A percentile compares a stretch with the other conserved stretches of the same genome.
phyloP scores from a whole-genome alignment of 441 rosid genomes.

The Aleurites moluccanus region DNA sequence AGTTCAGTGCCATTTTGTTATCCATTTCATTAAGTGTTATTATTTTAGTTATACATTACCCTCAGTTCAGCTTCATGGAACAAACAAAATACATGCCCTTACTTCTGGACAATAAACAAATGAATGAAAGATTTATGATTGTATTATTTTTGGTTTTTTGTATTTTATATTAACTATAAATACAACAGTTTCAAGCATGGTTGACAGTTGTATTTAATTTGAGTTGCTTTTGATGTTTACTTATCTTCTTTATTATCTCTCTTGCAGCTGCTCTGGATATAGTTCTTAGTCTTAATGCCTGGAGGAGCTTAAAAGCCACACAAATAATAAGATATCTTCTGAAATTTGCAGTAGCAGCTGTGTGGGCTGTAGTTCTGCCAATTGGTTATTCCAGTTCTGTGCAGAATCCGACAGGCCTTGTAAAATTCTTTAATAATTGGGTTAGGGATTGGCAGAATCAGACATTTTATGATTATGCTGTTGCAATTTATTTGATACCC shows the following conservation, averaged over 20 bases:
- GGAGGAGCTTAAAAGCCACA: slow-evolving; percentile 79
- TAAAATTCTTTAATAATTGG: slow-evolving; percentile 71
- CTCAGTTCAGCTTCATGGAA: neutral
- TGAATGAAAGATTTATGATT: slow-evolving; percentile 1
- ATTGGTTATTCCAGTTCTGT: slow-evolving; percentile 74
- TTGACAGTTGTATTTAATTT: slow-evolving; percentile 18
- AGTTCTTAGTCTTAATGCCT: slow-evolving; percentile 83
- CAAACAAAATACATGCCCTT: neutral
- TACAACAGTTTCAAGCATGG: slow-evolving; percentile 9
- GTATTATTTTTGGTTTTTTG: slow-evolving; percentile 11
- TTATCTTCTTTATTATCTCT: slow-evolving; percentile 24
- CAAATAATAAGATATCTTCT: slow-evolving; percentile 82
- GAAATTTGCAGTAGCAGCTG: slow-evolving; percentile 77
- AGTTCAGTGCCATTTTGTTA: neutral
- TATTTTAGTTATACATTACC: neutral
- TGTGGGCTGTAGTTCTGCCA: slow-evolving; percentile 87
- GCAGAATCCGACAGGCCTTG: slow-evolving; percentile 73
- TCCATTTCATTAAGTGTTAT: neutral
- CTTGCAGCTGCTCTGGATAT: slow-evolving; percentile 79
- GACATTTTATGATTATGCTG: slow-evolving; percentile 67
- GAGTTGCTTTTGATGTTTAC: slow-evolving; percentile 1
- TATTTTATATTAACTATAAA: slow-evolving; percentile 13
- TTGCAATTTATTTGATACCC: slow-evolving; percentile 85
- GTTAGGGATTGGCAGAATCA: slow-evolving; percentile 61
- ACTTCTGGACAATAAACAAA: slow-evolving; percentile 14